Base-by-base conservation (phyloP, 805 yeast species). In the Nematodospora valgi region DNA sequence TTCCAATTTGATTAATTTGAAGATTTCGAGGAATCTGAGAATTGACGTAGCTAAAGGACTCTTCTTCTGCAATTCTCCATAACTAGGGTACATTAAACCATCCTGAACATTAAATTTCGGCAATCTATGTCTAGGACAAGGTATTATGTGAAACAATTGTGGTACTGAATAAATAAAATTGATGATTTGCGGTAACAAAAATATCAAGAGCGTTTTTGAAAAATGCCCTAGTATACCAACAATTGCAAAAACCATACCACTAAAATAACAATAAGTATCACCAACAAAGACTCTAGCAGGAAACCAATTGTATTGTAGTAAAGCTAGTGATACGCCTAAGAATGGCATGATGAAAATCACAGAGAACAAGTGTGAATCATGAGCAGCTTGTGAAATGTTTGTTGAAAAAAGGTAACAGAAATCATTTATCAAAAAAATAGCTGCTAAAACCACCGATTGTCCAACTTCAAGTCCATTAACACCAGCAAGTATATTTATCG, bases 171-270 rank as follows among this genome's bases (percentile, higher is more conserved):
- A 93, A 14, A 87, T 46, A 48, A 93, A 93, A 56, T 93, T 93
- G 61, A 87, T 59, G 36, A 93, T 85, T 62, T 93, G 98, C 3
- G 98, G 98, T 27, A 86, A 64, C 55, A 93, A 83, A 52, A 93
- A 82, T 22, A 89, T 59, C 59, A 93, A 66, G 47, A 91, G 66
- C 0, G 99, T 93, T 61, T 93, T 93, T 27, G 96, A 86, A 58
- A 89, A 93, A 65, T 93, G 99, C 1, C 98, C 98, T 39, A 86
- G 71, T 23, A 93, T 93, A 1, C 97, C 98, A 20, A 86, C 96
- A 18, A 89, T 93, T 0, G 98, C 98, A 59, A 93, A 88, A 1
- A 93, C 95, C 98, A 93, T 93, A 3, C 99, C 99, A 17, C 96
- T 87, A 59, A 93, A 89, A 61, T 93, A 93, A 62, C 99, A 93